Evolutionary conservation across 2,329 filamentous ascomycete genomes (phyloP).

Genomic region (Ascochyta pisi): DNA sequence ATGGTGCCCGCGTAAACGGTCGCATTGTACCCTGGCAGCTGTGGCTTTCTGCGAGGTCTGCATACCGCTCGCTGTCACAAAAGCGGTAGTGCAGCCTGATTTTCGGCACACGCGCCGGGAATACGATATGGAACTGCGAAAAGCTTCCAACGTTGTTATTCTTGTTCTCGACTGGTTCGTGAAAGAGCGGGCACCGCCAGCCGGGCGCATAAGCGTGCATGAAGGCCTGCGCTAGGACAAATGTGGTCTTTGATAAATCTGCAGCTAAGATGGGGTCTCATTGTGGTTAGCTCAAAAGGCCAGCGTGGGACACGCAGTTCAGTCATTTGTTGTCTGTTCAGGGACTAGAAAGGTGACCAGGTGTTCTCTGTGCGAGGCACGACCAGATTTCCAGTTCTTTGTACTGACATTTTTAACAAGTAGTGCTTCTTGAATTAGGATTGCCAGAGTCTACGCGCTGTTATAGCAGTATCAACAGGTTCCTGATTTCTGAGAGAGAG

Average conservation of each 20-base stretch:
- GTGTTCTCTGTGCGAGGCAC: constrained; percentile 6
- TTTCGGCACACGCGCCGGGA: constrained; percentile 36
- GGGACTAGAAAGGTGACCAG: background rate
- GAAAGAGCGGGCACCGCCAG: constrained; percentile 8
- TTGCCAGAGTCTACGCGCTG: background rate
- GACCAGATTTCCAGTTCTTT: constrained; percentile 4
- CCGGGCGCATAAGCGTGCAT: constrained; percentile 31
- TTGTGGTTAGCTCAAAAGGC: constrained; percentile 13
- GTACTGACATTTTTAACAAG: background rate
- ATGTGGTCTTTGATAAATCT: constrained; percentile 44
- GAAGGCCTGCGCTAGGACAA: constrained; percentile 32
- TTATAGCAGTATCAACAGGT: background rate
- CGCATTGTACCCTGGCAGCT: constrained; percentile 24
- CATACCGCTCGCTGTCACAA: constrained; percentile 33
- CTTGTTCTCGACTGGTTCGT: constrained; percentile 41
- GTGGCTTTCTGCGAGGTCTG: constrained; percentile 28
- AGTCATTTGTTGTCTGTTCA: constrained; percentile 25
- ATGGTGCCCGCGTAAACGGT: constrained; percentile 32
- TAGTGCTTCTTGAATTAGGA: background rate
- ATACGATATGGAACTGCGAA: constrained; percentile 31
- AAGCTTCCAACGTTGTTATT: constrained; percentile 43
- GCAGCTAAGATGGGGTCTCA: constrained; percentile 23
- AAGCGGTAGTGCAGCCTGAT: constrained; percentile 21
- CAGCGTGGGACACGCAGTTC: constrained; percentile 25
- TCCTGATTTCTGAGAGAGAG: constrained; percentile 1